These are phyloP conservation scores for Tuber microsphaerosporum DNA, from an alignment of 495 filamentous ascomycete species.

Conservation along the genomic window DNA sequence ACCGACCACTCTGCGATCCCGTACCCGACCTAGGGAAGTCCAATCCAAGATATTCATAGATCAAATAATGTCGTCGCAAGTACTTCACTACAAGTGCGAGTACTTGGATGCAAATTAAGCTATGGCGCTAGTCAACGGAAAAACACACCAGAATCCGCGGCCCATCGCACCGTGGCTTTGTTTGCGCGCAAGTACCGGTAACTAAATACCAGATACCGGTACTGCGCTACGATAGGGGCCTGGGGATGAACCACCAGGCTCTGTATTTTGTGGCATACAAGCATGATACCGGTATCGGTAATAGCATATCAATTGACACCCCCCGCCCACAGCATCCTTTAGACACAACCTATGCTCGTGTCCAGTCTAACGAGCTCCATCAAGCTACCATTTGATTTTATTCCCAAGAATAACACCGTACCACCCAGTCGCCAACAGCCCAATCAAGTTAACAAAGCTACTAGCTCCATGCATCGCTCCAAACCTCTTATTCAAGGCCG, in stretches of 20 bases:
- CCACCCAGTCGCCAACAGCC: conserved; percentile 57
- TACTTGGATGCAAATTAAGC: too few species aligned
- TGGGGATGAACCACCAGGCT: not conserved
- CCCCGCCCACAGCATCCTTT: not conserved
- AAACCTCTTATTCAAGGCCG: conserved; percentile 71
- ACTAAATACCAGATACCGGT: not conserved
- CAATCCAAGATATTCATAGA: too few species aligned
- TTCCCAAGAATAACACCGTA: conserved; percentile 63
- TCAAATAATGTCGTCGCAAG: too few species aligned
- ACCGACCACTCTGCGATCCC: not conserved
- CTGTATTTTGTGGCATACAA: not conserved
- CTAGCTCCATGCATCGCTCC: conserved; percentile 69
- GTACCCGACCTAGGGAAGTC: not conserved
- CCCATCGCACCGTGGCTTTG: too few species aligned
- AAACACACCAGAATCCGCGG: too few species aligned
- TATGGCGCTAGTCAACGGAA: too few species aligned
- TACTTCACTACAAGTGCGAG: too few species aligned
- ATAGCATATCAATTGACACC: not conserved
- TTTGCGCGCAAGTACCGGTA: too few species aligned
- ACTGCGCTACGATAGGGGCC: not conserved
- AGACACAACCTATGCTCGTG: not conserved
- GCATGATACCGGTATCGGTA: not conserved
- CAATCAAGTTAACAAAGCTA: conserved; percentile 64
- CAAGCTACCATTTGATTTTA: not conserved
- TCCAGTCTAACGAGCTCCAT: not conserved